phyloP scores from a whole-genome alignment of 257 asterid genomes.

The Coffea canephora region DNA sequence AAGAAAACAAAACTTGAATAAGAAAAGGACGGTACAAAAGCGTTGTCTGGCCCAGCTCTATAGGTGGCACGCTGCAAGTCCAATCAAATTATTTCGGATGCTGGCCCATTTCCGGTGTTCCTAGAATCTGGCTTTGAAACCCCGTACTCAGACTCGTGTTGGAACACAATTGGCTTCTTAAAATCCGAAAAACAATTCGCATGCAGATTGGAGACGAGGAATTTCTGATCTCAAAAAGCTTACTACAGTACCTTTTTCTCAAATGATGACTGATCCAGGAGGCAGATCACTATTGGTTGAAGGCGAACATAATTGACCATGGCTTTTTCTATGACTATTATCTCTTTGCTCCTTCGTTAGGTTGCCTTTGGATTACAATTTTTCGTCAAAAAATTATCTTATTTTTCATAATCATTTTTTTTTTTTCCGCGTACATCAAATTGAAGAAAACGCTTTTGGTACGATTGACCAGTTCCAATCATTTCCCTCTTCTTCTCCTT shows the following conservation, averaged over 20 bases:
- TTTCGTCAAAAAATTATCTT: too few relatives aligned
- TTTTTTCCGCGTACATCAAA: too few relatives aligned
- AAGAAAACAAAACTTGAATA: not conserved
- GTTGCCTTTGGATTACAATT: too few relatives aligned
- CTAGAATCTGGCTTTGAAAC: not conserved
- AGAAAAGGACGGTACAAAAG: not conserved
- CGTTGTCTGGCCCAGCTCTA: too few relatives aligned
- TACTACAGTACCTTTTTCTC: not conserved
- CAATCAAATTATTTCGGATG: not conserved
- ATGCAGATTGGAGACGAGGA: not conserved
- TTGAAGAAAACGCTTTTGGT: not conserved
- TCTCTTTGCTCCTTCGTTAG: not conserved
- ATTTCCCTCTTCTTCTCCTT: not conserved
- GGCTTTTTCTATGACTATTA: not conserved
- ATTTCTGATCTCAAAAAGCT: not conserved
- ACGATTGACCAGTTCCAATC: not conserved
- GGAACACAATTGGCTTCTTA: not conserved
- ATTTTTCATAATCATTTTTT: too few relatives aligned
- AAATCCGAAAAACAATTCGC: too few relatives aligned
- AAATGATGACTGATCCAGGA: not conserved
- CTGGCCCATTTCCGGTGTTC: not conserved
- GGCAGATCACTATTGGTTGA: not conserved
- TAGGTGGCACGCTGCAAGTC: not conserved
- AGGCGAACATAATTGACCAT: not conserved
- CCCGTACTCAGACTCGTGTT: not conserved